Evolutionary conservation across 2,329 filamentous ascomycete species (phyloP), one percentile per base, ranked within the genome.

Genomic region (Pseudocercospora musae): DNA sequence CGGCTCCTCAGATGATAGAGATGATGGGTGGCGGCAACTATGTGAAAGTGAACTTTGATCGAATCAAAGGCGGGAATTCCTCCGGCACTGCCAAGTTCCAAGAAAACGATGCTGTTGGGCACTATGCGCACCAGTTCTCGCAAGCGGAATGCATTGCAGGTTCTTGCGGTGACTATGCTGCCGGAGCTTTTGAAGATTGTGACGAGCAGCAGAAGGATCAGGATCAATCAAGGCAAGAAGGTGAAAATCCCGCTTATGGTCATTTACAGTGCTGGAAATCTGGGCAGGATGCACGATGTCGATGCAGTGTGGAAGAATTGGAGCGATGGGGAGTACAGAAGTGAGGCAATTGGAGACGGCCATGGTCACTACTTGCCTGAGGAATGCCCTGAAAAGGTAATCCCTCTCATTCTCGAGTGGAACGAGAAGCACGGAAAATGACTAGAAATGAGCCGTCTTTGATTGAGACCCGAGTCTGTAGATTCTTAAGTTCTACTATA

Each of bases 311-410:
- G 82, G 82, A 73, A 68, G 59, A 72, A 76, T 5, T 84, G 80
- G 80, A 74, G 82, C 37, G 71, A 71, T 8, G 68, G 62, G n/a
- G 65, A 72, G 68, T 61, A 76, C 64, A 71, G 70, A 46, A 69
- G 65, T 57, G 64, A 70, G n/a, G 70, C 70, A 21, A 65, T 80
- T 59, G 69, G 70, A 31, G 73, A 75, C 66, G 76, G 74, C 9
- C 70, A 74, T 64, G 78, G 80, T 0, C 80, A 83, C 73, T 82
- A 80, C 66, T 64, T 82, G 52, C 74, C 79, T 1, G 81, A 82
- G 66, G 79, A 81, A 68, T 77, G 75, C 18, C 77, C 76, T 1
- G 76, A 78, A 52, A 62, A 70, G 60, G 70, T 76, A 5, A 69
- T 72, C 18, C 59, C 71, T 20, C 60, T 70, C 42, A 69, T 77